Conservation (phyloP, 345 rosid genomes). For the Brassica carinata region DNA sequence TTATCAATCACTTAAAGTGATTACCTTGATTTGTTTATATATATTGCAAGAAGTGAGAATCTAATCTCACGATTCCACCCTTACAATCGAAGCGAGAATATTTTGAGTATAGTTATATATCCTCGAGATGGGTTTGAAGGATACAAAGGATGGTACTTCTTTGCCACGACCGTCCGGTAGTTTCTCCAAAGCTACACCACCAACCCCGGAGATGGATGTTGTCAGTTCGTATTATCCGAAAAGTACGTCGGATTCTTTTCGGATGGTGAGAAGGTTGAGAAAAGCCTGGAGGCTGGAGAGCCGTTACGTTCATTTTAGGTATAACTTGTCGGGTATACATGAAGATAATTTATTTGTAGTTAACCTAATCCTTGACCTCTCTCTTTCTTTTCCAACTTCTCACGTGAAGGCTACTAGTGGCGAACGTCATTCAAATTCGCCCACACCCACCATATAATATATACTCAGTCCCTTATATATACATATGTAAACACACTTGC, state of each 20-base stretch:
- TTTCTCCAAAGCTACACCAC: constrained; percentile 21
- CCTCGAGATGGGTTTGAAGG: constrained; percentile 26
- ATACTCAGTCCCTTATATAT: constrained; percentile 33
- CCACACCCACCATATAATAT: constrained; percentile 30
- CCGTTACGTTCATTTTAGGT: constrained; percentile 80
- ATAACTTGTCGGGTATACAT: neutral
- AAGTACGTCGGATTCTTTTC: constrained; percentile 16
- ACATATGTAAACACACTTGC: constrained; percentile 1
- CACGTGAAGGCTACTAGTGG: constrained; percentile 35
- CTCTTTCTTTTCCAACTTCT: constrained; percentile 14
- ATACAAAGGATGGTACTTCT: constrained; percentile 14
- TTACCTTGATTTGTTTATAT: constrained; percentile 14
- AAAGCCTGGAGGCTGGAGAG: constrained; percentile 83
- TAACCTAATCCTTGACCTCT: constrained; percentile 6
- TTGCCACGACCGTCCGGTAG: constrained; percentile 10
- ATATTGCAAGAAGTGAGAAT: constrained; percentile 15
- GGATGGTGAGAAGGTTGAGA: constrained; percentile 28
- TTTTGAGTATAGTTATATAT: constrained; percentile 10
- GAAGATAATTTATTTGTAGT: constrained; percentile 2
- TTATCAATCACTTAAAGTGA: constrained; percentile 23
- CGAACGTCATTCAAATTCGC: constrained; percentile 28
- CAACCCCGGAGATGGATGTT: constrained; percentile 13
- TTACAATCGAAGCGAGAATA: constrained; percentile 22
- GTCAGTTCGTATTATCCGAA: constrained; percentile 9
- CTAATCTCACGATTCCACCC: neutral